A percentile compares a stretch with the other conserved stretches of the same genome.
Evolutionary conservation across 305 asterid species (phyloP).

Genomic region (Fraxinus albicans): DNA sequence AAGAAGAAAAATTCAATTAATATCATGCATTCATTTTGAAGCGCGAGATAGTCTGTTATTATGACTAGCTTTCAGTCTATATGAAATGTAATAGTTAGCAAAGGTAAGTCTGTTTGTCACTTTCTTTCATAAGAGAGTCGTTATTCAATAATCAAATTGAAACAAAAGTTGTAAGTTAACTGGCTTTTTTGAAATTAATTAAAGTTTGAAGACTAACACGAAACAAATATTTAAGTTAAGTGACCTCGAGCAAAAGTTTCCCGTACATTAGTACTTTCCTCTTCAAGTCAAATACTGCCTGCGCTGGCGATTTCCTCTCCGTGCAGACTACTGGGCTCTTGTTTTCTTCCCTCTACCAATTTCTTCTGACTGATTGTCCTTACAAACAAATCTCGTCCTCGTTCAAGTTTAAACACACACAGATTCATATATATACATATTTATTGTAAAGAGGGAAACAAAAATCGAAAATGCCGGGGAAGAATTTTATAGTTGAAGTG

Average conservation of each 20-base stretch:
- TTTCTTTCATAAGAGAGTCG: no score
- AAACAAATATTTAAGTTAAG: background rate
- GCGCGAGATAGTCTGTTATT: background rate
- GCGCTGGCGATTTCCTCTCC: conserved; percentile 20
- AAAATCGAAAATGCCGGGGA: conserved; percentile 43
- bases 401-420: background rate
- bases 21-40: background rate
- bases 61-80: background rate
- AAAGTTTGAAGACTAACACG: background rate
- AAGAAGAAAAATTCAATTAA: background rate
- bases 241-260: background rate
- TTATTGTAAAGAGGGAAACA: conserved; percentile 6
- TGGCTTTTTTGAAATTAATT: background rate
- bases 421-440: background rate
- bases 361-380: conserved; percentile 10
- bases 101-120: no score
- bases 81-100: no score
- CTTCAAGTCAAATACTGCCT: conserved; percentile 18
- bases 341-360: background rate
- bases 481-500: conserved; percentile 55
- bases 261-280: background rate
- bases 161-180: background rate
- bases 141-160: background rate
- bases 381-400: background rate
- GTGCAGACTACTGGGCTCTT: background rate